Evolutionary conservation across 306 rosid species (phyloP).

Genomic region (Bauhinia variegata): DNA sequence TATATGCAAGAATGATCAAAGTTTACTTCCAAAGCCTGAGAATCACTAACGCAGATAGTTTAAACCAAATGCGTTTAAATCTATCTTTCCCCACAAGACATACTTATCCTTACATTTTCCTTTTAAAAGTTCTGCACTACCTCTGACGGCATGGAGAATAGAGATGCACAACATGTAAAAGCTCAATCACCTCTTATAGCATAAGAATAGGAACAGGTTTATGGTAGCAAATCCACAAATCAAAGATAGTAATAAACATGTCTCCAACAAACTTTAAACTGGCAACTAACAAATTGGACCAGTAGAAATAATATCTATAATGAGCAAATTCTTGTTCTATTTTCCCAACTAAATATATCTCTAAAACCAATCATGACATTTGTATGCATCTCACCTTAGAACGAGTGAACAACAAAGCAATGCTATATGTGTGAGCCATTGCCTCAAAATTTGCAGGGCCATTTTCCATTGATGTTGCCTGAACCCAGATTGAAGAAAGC

Average conservation of each 20-base stretch:
- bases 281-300: not conserved
- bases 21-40: not conserved
- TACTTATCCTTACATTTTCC: not conserved
- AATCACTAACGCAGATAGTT: no score
- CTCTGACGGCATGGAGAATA: no score
- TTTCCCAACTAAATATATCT: conserved; percentile 20
- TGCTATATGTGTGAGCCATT: conserved; percentile 82
- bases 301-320: conserved; percentile 5
- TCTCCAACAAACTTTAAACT: not conserved
- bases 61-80: not conserved
- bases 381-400: conserved; percentile 69
- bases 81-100: not conserved
- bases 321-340: conserved; percentile 2
- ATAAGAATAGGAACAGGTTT: conserved; percentile 25
- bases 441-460: conserved; percentile 82
- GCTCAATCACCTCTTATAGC: not conserved
- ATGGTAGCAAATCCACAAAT: not conserved
- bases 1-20: conserved; percentile 3
- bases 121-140: no score
- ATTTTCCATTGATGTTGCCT: conserved; percentile 81
- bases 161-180: not conserved
- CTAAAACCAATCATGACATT: conserved; percentile 27
- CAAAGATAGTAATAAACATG: conserved; percentile 6
- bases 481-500: conserved; percentile 97
- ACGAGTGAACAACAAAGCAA: conserved; percentile 73